Conservation (phyloP, 108 stramenopile genomes). For the Nitzschia inconspicua region DNA sequence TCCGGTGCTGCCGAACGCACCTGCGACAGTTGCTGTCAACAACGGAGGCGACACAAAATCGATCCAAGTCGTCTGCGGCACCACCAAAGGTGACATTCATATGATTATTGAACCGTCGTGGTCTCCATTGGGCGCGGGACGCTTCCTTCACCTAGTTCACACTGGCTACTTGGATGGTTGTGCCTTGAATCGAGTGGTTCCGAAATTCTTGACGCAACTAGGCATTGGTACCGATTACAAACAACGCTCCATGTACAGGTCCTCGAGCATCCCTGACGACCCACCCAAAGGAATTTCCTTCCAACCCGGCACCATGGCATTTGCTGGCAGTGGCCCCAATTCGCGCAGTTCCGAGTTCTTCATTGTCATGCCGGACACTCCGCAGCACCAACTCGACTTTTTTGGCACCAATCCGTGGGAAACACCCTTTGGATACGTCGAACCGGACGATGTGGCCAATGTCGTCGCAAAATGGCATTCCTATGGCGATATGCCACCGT, state of each 20-base stretch:
- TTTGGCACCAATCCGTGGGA: conserved; percentile 67
- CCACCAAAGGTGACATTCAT: background rate
- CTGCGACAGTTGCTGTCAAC: too few species aligned
- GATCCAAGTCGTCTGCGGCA: too few species aligned
- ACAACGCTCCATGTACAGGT: conserved; percentile 9
- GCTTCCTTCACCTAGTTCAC: conserved; percentile 1
- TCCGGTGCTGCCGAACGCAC: too few species aligned
- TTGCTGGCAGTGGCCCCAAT: conserved; percentile 53
- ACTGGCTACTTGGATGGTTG: conserved; percentile 13
- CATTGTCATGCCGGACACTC: conserved; percentile 56
- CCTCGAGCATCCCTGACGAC: conserved; percentile 34
- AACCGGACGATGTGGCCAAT: conserved; percentile 26
- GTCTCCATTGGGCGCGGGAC: conserved; percentile 15
- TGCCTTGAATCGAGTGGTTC: conserved; percentile 45
- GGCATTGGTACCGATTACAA: conserved; percentile 57
- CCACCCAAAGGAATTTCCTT: conserved; percentile 39
- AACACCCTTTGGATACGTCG: conserved; percentile 60
- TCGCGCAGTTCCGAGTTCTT: conserved; percentile 51
- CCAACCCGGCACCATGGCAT: conserved; percentile 40
- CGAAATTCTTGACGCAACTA: conserved; percentile 77
- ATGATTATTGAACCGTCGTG: background rate
- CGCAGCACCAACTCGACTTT: conserved; percentile 34
- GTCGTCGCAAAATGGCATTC: conserved; percentile 37
- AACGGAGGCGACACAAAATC: too few species aligned
- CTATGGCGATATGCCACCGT: conserved; percentile 66